These are phyloP conservation scores for Baorangia bicolor DNA, from an alignment of 768 basidiomycete species.

Conservation along the genomic window DNA sequence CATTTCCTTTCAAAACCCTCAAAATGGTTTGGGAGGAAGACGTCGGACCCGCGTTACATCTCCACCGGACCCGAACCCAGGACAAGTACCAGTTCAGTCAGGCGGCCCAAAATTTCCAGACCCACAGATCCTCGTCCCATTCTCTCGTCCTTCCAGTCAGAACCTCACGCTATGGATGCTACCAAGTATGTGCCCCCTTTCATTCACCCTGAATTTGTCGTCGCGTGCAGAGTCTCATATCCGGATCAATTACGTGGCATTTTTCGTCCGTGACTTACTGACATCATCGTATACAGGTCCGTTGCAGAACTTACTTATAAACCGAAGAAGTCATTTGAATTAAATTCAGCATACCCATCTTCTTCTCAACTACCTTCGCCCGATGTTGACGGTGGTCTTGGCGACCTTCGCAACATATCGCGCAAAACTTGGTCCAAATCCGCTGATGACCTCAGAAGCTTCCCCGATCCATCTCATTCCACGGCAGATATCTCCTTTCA, in stretches of 20 bases:
- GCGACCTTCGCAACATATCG: conserved; percentile 69
- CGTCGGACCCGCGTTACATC: conserved; percentile 49
- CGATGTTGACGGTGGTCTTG: conserved; percentile 41
- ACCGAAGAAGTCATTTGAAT: conserved; percentile 45
- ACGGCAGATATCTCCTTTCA: conserved; percentile 53
- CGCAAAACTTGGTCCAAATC: conserved; percentile 78
- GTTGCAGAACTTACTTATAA: conserved; percentile 60
- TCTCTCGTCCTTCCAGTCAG: conserved; percentile 42
- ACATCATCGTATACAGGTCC: conserved; percentile 46
- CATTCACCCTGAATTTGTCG: not conserved
- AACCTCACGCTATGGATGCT: conserved; percentile 49
- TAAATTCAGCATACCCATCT: conserved; percentile 33
- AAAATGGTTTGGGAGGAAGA: conserved; percentile 69
- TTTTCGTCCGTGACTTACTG: conserved; percentile 11
- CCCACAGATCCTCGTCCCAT: conserved; percentile 83
- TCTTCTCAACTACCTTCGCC: conserved; percentile 32
- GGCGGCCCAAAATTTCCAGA: conserved; percentile 81
- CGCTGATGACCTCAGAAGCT: conserved; percentile 71
- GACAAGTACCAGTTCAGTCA: conserved; percentile 44
- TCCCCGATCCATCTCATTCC: conserved; percentile 36
- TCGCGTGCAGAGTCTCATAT: conserved; percentile 4
- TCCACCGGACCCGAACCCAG: conserved; percentile 45
- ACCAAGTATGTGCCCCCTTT: conserved; percentile 46
- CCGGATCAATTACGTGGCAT: conserved; percentile 5
- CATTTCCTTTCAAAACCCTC: conserved; percentile 66